These are phyloP conservation scores for Vicia villosa DNA, from an alignment of 306 rosid genomes.

Conservation along the genomic window DNA sequence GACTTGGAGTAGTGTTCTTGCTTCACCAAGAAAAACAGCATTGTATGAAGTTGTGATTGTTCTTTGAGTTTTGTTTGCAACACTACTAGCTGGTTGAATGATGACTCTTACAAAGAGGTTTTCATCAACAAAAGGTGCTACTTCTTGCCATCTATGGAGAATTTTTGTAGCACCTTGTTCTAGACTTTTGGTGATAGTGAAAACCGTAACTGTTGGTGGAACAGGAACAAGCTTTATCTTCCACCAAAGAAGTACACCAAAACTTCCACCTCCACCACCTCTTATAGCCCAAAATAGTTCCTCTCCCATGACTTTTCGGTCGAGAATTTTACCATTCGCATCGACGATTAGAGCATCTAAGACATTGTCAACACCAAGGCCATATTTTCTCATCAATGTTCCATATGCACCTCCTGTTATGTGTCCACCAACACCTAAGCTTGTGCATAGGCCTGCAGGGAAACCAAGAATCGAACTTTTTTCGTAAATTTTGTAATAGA, in stretches of 20 bases:
- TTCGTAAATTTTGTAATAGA: constrained; percentile 53
- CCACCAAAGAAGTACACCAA: constrained; percentile 63
- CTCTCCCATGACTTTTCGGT: constrained; percentile 67
- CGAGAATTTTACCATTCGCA: constrained; percentile 55
- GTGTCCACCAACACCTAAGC: constrained; percentile 70
- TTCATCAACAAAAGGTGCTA: constrained; percentile 52
- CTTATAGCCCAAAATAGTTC: constrained; percentile 73
- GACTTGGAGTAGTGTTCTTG: constrained; percentile 36
- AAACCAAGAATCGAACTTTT: constrained; percentile 52
- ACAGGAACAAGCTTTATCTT: constrained; percentile 63
- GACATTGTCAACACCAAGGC: constrained; percentile 64
- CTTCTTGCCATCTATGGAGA: constrained; percentile 58
- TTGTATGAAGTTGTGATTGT: constrained; percentile 38
- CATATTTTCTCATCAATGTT: constrained; percentile 59
- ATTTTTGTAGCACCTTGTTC: constrained; percentile 53
- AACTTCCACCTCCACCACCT: constrained; percentile 76
- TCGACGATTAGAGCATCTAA: constrained; percentile 59
- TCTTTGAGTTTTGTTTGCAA: constrained; percentile 35
- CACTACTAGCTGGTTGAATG: constrained; percentile 35
- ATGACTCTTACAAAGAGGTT: constrained; percentile 54
- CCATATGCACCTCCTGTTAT: constrained; percentile 82
- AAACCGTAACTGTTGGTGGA: constrained; percentile 63
- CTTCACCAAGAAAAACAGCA: constrained; percentile 58
- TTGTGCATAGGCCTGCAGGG: constrained; percentile 63
- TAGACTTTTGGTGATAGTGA: constrained; percentile 41